These are phyloP conservation scores for Vigna hirtella DNA, from an alignment of 306 rosid genomes.

Conservation along the genomic window DNA sequence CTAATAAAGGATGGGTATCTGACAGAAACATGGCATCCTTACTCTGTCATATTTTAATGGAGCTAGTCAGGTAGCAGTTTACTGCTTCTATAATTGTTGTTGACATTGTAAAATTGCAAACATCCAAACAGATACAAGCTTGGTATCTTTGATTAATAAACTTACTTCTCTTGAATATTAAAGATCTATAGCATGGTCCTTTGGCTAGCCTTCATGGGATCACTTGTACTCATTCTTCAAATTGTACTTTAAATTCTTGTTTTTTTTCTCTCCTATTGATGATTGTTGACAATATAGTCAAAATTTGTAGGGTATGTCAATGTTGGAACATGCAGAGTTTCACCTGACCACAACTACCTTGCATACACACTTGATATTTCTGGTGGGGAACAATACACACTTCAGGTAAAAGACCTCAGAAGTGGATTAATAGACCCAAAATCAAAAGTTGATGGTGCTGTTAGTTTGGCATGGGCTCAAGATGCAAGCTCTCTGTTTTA, in stretches of 20 bases:
- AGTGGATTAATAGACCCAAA: slow-evolving; percentile 65
- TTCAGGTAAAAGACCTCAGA: slow-evolving; percentile 83
- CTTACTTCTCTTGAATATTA: slow-evolving; percentile 8
- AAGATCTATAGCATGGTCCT: slow-evolving; percentile 4
- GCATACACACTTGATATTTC: slow-evolving; percentile 82
- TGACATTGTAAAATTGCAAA: background rate
- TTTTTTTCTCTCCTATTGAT: background rate
- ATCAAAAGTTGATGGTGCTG: slow-evolving; percentile 59
- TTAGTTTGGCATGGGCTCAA: slow-evolving; percentile 91
- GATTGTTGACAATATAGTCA: slow-evolving; percentile 29
- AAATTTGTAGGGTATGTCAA: slow-evolving; percentile 84
- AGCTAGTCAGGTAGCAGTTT: background rate
- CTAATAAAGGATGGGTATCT: background rate
- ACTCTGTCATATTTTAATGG: background rate
- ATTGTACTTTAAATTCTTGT: slow-evolving; percentile 14
- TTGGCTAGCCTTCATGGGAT: slow-evolving; percentile 19
- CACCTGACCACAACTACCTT: slow-evolving; percentile 85
- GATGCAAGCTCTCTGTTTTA: slow-evolving; percentile 72
- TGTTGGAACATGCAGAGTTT: slow-evolving; percentile 86
- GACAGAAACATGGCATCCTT: slow-evolving; percentile 14
- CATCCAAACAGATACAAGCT: background rate
- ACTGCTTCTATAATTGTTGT: slow-evolving; percentile 1
- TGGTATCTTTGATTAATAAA: background rate
- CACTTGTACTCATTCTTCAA: slow-evolving; percentile 13
- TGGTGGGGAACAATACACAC: slow-evolving; percentile 79